These are phyloP conservation scores for Chlorella sp. DNA, from an alignment of 139 green algal genomes.

Conservation along the genomic window DNA sequence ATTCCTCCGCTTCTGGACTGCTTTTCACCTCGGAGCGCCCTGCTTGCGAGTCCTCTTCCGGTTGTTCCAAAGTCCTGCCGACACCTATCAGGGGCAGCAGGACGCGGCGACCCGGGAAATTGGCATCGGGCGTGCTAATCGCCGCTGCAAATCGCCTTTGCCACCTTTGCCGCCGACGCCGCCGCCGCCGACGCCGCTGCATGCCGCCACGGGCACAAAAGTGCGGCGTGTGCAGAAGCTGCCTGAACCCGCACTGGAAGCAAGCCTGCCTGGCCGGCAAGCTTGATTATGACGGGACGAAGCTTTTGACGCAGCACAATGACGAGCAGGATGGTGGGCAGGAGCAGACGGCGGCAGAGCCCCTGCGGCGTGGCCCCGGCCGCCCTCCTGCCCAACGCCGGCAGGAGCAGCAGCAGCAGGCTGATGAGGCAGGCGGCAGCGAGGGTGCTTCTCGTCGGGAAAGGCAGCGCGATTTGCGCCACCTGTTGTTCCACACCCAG, in stretches of 20 bases:
- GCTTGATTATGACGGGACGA: no score
- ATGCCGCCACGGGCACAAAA: not conserved
- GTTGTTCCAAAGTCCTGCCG: no score
- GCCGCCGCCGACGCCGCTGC: not conserved
- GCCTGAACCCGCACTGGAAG: not conserved
- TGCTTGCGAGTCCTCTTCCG: no score
- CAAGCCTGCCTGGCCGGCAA: not conserved
- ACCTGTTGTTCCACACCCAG: not conserved
- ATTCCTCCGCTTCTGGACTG: no score
- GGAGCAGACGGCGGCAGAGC: not conserved
- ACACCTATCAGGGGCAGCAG: no score
- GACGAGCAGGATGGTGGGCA: not conserved
- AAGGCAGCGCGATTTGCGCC: not conserved
- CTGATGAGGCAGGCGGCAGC: not conserved
- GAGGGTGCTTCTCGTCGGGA: not conserved
- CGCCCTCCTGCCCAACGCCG: no score
- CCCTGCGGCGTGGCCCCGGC: no score
- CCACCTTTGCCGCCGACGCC: no score
- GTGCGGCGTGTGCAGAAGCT: not conserved
- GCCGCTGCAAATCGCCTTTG: not conserved
- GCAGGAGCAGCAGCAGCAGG: not conserved
- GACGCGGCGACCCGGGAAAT: no score
- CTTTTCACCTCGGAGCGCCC: no score
- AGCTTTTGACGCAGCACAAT: not conserved
- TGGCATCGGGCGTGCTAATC: no score